Conservation (phyloP, 495 filamentous ascomycete species). For the Penicillium pulvis region DNA sequence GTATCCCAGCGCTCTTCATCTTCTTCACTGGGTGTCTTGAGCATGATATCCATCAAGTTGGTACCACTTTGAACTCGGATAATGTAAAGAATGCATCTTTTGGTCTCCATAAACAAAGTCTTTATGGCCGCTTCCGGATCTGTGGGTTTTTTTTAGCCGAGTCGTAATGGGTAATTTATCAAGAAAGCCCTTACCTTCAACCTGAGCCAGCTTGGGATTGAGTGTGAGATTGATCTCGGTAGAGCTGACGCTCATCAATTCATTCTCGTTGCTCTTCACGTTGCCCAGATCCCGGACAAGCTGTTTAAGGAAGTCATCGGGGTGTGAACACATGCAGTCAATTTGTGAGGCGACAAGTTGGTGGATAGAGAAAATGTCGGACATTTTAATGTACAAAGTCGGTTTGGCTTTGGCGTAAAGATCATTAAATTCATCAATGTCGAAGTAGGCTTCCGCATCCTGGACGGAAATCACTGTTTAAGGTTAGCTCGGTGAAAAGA, state of each 20-base stretch:
- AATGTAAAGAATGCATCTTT: conserved; percentile 95
- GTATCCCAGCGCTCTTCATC: conserved; percentile 87
- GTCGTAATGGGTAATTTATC: neutral
- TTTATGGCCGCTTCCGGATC: conserved; percentile 93
- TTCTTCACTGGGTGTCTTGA: conserved; percentile 81
- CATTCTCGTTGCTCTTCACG: conserved; percentile 91
- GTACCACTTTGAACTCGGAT: conserved; percentile 93
- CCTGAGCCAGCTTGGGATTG: conserved; percentile 85
- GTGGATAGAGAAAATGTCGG: conserved; percentile 96
- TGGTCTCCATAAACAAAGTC: conserved; percentile 95
- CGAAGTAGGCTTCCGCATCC: conserved; percentile 86
- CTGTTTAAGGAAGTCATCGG: conserved; percentile 89
- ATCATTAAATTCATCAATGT: conserved; percentile 98
- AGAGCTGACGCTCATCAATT: conserved; percentile 82
- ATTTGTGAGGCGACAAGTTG: conserved; percentile 81
- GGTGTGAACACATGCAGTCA: conserved; percentile 68
- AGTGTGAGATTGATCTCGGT: conserved; percentile 91
- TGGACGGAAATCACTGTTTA: conserved; percentile 75
- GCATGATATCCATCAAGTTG: conserved; percentile 92
- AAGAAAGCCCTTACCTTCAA: conserved; percentile 59
- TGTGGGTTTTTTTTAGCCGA: conserved; percentile 16
- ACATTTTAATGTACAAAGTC: conserved; percentile 97
- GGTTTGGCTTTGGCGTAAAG: conserved; percentile 94
- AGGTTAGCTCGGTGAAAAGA: conserved; percentile 26
- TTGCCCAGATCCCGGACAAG: conserved; percentile 91